A percentile compares a stretch with the other conserved stretches of the same genome.
These are phyloP conservation scores for Terana coerulea DNA, from an alignment of 768 basidiomycete species.

Conservation along the genomic window DNA sequence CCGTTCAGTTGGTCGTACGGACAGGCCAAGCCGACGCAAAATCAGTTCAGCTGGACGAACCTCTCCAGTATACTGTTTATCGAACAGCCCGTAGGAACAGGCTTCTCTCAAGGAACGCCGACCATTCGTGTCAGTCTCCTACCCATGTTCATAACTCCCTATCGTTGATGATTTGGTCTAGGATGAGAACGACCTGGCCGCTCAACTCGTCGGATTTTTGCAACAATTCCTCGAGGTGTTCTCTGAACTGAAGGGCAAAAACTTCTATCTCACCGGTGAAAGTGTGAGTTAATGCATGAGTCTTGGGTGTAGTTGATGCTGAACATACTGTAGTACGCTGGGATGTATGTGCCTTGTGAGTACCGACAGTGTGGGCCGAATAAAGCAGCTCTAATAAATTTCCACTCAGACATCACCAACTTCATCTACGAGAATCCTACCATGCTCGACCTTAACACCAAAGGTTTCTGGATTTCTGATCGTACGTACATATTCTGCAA, in stretches of 20 bases:
- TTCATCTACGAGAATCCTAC: slow-evolving; percentile 60
- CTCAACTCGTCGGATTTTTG: slow-evolving; percentile 55
- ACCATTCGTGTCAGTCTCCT: slow-evolving; percentile 38
- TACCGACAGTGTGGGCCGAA: slow-evolving; percentile 3
- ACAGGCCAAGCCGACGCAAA: slow-evolving; percentile 57
- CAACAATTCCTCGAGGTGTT: slow-evolving; percentile 77
- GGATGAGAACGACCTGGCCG: slow-evolving; percentile 56
- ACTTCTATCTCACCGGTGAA: slow-evolving; percentile 67
- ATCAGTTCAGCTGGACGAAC: slow-evolving; percentile 77
- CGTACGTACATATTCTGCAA: slow-evolving; percentile 39
- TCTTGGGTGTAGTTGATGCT: background rate
- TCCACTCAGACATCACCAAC: slow-evolving; percentile 74
- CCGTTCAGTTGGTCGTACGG: slow-evolving; percentile 67
- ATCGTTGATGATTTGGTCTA: slow-evolving; percentile 8
- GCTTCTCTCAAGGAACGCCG: slow-evolving; percentile 68
- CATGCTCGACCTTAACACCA: slow-evolving; percentile 51
- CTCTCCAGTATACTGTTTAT: slow-evolving; percentile 71
- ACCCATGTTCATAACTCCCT: background rate
- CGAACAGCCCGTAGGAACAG: slow-evolving; percentile 79
- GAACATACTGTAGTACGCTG: slow-evolving; percentile 54
- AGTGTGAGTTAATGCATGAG: slow-evolving; percentile 47
- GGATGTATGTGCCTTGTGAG: slow-evolving; percentile 61
- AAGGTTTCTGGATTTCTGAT: slow-evolving; percentile 72
- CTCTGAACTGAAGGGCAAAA: slow-evolving; percentile 67
- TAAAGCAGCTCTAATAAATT: background rate